phyloP scores from a whole-genome alignment of 306 rosid species.

The Oxytropis ochrocephala region DNA sequence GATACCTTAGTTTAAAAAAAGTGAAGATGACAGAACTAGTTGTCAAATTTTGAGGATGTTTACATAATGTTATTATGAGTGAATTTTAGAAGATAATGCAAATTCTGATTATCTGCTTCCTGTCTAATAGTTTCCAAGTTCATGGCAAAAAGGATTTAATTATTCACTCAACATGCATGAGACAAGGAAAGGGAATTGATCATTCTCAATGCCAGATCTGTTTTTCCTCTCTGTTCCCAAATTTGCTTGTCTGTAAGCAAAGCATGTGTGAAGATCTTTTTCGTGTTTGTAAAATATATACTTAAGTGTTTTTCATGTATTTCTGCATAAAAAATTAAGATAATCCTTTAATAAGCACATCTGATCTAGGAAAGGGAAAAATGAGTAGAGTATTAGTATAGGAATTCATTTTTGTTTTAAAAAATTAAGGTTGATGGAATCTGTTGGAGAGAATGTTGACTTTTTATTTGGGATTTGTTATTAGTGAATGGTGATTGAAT shows the following conservation, averaged over 20 bases:
- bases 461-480: background rate
- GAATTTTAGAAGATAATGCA: conserved; percentile 10
- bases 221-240: conserved; percentile 1
- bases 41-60: background rate
- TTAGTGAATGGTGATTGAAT: background rate
- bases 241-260: background rate
- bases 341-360: background rate
- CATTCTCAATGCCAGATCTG: conserved; percentile 43
- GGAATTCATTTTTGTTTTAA: background rate
- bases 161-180: conserved; percentile 28
- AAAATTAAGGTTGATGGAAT: conserved; percentile 11
- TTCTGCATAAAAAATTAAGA: background rate
- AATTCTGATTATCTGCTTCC: conserved; percentile 1
- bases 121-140: conserved; percentile 16
- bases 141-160: conserved; percentile 23
- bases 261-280: conserved; percentile 44
- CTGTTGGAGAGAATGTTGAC: conserved; percentile 14
- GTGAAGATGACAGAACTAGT: background rate
- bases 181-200: conserved; percentile 38
- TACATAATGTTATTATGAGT: background rate
- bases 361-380: background rate
- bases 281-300: conserved; percentile 27
- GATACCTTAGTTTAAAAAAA: too few relatives aligned
- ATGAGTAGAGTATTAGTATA: conserved; percentile 13
- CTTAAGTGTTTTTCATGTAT: conserved; percentile 22